Evolutionary conservation across 805 yeast genomes (phyloP), one percentile per base, ranked within the genome.

Genomic region (Schizosaccharomyces octosporus): DNA sequence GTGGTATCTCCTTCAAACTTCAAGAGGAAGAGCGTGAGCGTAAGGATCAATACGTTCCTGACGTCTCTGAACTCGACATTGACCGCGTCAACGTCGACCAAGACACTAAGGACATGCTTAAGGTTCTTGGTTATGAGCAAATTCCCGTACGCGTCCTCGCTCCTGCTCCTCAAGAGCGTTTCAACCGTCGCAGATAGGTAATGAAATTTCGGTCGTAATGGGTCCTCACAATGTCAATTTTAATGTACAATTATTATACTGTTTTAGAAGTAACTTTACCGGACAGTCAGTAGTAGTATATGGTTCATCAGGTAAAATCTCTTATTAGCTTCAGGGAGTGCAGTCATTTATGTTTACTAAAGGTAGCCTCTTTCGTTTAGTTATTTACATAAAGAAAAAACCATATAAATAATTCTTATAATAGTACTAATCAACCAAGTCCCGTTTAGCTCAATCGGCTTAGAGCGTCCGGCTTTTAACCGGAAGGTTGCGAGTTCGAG

Each of bases 21-120:
- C 99, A 93, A 84, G 99, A 93, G 82, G 99, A 93, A 82, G 99
- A 93, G 85, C 90, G 98, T 84, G 99, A 93, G 83, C 87, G 98
- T 82, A 93, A 94, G 81, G 67, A 93, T 80, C 98, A 93, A 82
- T 93, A 89, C 80, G 98, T 94, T 74, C 99, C 99, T 80, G 97
- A 89, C 78, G 95, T 89, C 75, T 94, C 98, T 75, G 97, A 93
- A 81, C 85, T 93, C 75, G 83, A 94, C 70, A 64, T 62, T 63
- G 87, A 86, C 84, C 83, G 93, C 76, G 86, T 93, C 77, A 89
- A 87, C 80, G 95, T 90, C 75, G 98, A 90, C 78, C 80, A 85
- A 75, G 96, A 88, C 80, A 90, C 97, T 73, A 87, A 87, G 74
- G 93, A 85, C 74, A 82, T 90, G 78, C 88, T 90, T 74, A 87